Percentiles rank a stretch among this genome's conserved stretches.
These are phyloP conservation scores for Aspergillus hiratsukae DNA, from an alignment of 2,329 filamentous ascomycete genomes.

Conservation along the genomic window DNA sequence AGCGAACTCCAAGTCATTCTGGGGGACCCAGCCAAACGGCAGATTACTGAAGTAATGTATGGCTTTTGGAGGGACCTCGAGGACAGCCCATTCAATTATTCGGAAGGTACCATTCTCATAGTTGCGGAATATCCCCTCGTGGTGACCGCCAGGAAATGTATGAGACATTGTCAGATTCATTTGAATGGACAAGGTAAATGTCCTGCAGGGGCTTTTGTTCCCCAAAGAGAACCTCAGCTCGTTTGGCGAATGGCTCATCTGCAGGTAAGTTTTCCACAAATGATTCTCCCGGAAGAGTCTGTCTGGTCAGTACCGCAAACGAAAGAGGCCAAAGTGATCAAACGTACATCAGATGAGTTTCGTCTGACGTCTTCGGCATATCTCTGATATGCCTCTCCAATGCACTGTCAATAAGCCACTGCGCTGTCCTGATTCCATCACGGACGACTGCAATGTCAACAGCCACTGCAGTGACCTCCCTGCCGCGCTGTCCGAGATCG, in stretches of 20 bases:
- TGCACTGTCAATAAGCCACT: conserved; percentile 4
- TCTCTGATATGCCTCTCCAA: conserved; percentile 1
- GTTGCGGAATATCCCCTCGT: neutral
- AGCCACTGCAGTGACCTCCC: conserved; percentile 3
- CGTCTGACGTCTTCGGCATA: conserved; percentile 6
- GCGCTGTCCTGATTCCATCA: conserved; percentile 5
- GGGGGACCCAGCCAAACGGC: conserved; percentile 11
- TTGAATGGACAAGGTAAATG: conserved; percentile 11
- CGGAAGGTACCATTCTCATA: conserved; percentile 3
- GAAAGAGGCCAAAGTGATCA: neutral
- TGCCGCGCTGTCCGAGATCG: neutral
- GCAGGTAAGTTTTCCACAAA: conserved; percentile 8
- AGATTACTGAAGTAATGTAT: conserved; percentile 14
- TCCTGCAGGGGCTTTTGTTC: conserved; percentile 10
- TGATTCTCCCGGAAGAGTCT: conserved; percentile 13
- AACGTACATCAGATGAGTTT: conserved; percentile 12
- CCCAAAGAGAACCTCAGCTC: conserved; percentile 10
- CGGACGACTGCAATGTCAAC: conserved; percentile 5
- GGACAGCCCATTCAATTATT: conserved; percentile 10
- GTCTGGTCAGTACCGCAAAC: neutral
- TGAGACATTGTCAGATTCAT: conserved; percentile 4
- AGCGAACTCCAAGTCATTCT: conserved; percentile 12
- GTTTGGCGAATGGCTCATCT: conserved; percentile 7
- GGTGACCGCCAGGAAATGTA: neutral
- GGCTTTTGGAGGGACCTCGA: conserved; percentile 11